A percentile compares a stretch with the other conserved stretches of the same genome.
These are phyloP conservation scores for Priceomyces medius DNA, from an alignment of 805 yeast genomes.

Conservation along the genomic window DNA sequence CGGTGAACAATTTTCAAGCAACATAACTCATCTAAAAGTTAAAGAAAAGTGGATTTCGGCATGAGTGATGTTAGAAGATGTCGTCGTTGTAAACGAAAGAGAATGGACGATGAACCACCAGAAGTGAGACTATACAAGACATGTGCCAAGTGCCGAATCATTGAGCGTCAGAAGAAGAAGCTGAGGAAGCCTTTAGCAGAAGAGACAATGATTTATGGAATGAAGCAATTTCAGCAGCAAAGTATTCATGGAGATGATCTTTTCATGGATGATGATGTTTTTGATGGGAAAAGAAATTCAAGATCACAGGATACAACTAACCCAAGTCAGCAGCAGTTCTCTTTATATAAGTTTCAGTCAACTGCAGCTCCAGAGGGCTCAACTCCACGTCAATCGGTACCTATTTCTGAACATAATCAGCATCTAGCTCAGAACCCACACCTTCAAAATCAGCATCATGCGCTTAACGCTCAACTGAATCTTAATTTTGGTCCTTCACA, in stretches of 20 bases:
- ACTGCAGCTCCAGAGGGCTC: constrained; percentile 3
- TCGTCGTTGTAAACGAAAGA: constrained; percentile 57
- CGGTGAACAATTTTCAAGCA: too few species aligned
- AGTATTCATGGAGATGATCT: constrained; percentile 26
- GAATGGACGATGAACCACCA: constrained; percentile 55
- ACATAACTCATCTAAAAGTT: too few species aligned
- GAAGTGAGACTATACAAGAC: constrained; percentile 57
- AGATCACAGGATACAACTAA: background rate
- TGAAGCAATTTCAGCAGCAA: constrained; percentile 45
- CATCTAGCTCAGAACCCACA: background rate
- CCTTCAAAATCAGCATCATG: background rate
- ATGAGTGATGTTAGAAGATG: constrained; percentile 37
- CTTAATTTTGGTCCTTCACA: background rate
- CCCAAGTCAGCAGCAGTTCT: constrained; percentile 11
- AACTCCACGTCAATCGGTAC: constrained; percentile 5
- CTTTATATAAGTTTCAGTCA: constrained; percentile 11
- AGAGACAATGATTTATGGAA: constrained; percentile 46
- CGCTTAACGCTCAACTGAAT: background rate
- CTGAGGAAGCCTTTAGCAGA: constrained; percentile 46
- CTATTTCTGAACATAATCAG: constrained; percentile 2
- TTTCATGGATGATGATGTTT: constrained; percentile 18
- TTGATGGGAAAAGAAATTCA: constrained; percentile 6
- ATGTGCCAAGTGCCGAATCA: constrained; percentile 57
- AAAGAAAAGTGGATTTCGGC: constrained; percentile 2
- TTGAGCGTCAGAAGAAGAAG: constrained; percentile 48